phyloP scores from a whole-genome alignment of 2,329 filamentous ascomycete genomes.

The Verticillium isaacii region DNA sequence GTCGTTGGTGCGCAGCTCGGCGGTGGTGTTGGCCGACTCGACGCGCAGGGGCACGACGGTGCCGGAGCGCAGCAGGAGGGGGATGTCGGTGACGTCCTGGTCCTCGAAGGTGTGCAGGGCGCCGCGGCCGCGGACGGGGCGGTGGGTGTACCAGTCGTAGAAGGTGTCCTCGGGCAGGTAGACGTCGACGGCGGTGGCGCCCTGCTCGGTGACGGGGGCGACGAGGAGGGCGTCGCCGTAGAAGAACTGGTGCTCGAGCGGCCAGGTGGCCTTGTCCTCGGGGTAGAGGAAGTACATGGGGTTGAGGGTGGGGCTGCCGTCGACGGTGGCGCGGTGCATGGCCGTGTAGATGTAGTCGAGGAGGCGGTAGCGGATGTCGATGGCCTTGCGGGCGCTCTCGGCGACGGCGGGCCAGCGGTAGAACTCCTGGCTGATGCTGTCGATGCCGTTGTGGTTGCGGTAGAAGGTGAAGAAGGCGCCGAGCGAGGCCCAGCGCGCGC shows the following conservation, averaged over 20 bases:
- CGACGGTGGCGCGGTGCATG: slow-evolving; percentile 60
- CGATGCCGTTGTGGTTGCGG: slow-evolving; percentile 67
- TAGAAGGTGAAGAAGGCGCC: slow-evolving; percentile 75
- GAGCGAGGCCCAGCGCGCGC: slow-evolving; percentile 69
- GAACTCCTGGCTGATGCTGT: slow-evolving; percentile 61
- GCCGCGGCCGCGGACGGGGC: slow-evolving; percentile 35
- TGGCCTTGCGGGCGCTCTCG: slow-evolving; percentile 59
- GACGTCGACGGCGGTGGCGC: slow-evolving; percentile 55
- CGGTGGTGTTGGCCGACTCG: slow-evolving; percentile 62
- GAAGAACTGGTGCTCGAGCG: slow-evolving; percentile 67
- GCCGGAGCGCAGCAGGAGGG: slow-evolving; percentile 66
- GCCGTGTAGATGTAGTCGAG: slow-evolving; percentile 75
- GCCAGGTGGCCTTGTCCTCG: slow-evolving; percentile 61
- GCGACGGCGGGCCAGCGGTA: slow-evolving; percentile 65
- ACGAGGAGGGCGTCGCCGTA: slow-evolving; percentile 63
- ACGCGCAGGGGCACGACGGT: slow-evolving; percentile 59
- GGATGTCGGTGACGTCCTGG: slow-evolving; percentile 42
- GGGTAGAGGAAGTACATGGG: slow-evolving; percentile 73
- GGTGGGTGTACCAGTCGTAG: slow-evolving; percentile 78
- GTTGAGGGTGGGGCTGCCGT: slow-evolving; percentile 66
- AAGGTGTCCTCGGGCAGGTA: slow-evolving; percentile 69
- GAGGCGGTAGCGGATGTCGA: slow-evolving; percentile 65
- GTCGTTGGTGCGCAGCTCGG: slow-evolving; percentile 54
- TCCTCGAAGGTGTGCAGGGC: slow-evolving; percentile 22
- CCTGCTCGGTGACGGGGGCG: slow-evolving; percentile 61